Conservation (phyloP, 1,284 basidiomycete genomes). For the Ganoderma lingzhi region DNA sequence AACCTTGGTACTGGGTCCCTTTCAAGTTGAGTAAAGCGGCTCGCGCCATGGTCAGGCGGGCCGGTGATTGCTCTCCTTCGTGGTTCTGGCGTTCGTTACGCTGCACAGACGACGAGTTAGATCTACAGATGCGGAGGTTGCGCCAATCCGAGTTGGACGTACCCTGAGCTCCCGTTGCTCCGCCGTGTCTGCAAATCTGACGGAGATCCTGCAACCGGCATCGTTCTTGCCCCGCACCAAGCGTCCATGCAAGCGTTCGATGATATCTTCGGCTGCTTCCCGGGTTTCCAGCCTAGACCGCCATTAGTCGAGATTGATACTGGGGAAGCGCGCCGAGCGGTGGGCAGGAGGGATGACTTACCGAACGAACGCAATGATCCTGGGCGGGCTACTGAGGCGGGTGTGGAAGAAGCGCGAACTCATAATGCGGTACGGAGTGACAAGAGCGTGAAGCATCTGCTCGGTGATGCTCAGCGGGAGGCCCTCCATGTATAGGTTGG, state of each 20-base stretch:
- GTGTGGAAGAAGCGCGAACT: slow-evolving; percentile 80
- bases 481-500: slow-evolving; percentile 81
- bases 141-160: slow-evolving; percentile 31
- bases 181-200: slow-evolving; percentile 75
- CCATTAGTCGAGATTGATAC: background rate
- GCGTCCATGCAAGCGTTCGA: slow-evolving; percentile 75
- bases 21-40: slow-evolving; percentile 77
- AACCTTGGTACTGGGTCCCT: slow-evolving; percentile 58
- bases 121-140: background rate
- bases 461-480: slow-evolving; percentile 67
- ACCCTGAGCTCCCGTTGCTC: slow-evolving; percentile 58
- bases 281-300: slow-evolving; percentile 68
- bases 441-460: slow-evolving; percentile 63
- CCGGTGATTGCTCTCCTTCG: slow-evolving; percentile 67
- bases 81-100: slow-evolving; percentile 49
- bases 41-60: slow-evolving; percentile 76
- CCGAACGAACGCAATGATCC: slow-evolving; percentile 82
- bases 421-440: slow-evolving; percentile 70
- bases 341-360: slow-evolving; percentile 39
- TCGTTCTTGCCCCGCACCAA: slow-evolving; percentile 82
- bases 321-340: background rate
- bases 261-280: slow-evolving; percentile 71
- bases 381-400: slow-evolving; percentile 72
- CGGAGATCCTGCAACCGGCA: slow-evolving; percentile 73
- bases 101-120: slow-evolving; percentile 27